A percentile compares a stretch with the other conserved stretches of the same genome.
Conservation (phyloP, 257 asterid species). For the Penstemon davidsonii region DNA sequence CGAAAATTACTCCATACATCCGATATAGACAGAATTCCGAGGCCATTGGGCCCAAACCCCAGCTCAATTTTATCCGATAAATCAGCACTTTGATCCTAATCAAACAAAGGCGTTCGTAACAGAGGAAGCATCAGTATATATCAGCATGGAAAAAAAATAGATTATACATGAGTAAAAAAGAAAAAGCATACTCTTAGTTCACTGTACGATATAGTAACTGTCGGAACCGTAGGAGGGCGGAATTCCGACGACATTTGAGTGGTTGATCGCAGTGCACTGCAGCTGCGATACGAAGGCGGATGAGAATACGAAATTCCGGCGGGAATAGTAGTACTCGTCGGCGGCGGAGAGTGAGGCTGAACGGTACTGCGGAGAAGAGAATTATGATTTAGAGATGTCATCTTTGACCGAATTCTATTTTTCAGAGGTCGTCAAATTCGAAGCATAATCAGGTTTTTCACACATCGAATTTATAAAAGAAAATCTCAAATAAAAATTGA, state of each 20-base stretch:
- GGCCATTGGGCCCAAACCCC: conserved; percentile 85
- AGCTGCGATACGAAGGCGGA: conserved; percentile 23
- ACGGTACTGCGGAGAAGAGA: conserved; percentile 16
- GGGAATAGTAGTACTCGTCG: background rate
- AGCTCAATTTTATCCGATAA: conserved; percentile 66
- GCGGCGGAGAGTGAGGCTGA: conserved; percentile 20
- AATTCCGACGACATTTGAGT: conserved; percentile 34
- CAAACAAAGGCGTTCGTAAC: conserved; percentile 23
- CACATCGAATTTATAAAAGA: too few relatives aligned
- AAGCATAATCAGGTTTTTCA: too few relatives aligned
- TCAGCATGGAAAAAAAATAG: conserved; percentile 1
- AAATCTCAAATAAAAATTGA: too few relatives aligned
- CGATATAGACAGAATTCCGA: conserved; percentile 75
- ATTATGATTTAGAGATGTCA: conserved; percentile 22
- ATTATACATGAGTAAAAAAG: background rate
- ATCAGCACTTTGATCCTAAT: conserved; percentile 62
- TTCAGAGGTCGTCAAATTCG: too few relatives aligned
- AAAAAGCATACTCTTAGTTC: conserved; percentile 34
- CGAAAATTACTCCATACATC: conserved; percentile 48
- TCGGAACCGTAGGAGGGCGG: conserved; percentile 44
- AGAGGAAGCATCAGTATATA: conserved; percentile 22
- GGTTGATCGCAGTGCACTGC: conserved; percentile 27
- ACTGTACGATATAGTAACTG: conserved; percentile 57
- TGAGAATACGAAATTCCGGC: conserved; percentile 8
- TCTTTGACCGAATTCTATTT: background rate